Evolutionary conservation across 768 basidiomycete species (phyloP).

Genomic region (Boletus barrowsii): DNA sequence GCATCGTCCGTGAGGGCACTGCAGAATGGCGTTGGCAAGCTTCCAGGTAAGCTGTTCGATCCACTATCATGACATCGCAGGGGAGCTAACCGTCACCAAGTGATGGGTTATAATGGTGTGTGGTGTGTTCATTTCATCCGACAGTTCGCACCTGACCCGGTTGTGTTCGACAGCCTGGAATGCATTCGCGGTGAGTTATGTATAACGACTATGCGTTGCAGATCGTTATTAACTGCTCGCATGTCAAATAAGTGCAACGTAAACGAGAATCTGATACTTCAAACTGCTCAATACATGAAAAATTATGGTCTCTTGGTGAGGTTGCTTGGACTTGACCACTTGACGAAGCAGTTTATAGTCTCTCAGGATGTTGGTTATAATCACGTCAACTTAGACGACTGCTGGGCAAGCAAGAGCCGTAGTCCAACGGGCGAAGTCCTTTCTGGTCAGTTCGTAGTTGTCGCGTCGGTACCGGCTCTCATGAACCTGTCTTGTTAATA

Average conservation of each 20-base stretch:
- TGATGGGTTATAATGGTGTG: conserved; percentile 33
- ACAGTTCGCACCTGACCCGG: conserved; percentile 1
- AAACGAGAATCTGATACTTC: conserved; percentile 47
- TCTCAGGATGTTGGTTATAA: conserved; percentile 54
- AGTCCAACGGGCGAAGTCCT: conserved; percentile 50
- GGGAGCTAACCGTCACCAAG: conserved; percentile 16
- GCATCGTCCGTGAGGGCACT: conserved; percentile 17
- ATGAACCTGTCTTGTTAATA: neutral
- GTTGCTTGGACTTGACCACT: neutral
- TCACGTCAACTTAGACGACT: conserved; percentile 62
- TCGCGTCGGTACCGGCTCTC: neutral
- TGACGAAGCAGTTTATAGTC: neutral
- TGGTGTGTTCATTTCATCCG: neutral
- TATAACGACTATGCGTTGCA: neutral
- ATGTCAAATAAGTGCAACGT: conserved; percentile 48
- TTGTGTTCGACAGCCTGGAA: conserved; percentile 53
- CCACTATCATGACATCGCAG: neutral
- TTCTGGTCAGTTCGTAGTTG: conserved; percentile 38
- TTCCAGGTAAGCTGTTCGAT: conserved; percentile 23
- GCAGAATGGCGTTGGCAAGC: conserved; percentile 31
- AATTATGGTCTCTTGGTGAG: conserved; percentile 48
- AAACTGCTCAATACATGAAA: conserved; percentile 51
- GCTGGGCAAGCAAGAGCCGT: conserved; percentile 56
- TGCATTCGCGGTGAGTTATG: conserved; percentile 49
- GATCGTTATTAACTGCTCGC: neutral